These are phyloP conservation scores for Pyrenophora teres DNA, from an alignment of 2,329 filamentous ascomycete species.

Conservation along the genomic window DNA sequence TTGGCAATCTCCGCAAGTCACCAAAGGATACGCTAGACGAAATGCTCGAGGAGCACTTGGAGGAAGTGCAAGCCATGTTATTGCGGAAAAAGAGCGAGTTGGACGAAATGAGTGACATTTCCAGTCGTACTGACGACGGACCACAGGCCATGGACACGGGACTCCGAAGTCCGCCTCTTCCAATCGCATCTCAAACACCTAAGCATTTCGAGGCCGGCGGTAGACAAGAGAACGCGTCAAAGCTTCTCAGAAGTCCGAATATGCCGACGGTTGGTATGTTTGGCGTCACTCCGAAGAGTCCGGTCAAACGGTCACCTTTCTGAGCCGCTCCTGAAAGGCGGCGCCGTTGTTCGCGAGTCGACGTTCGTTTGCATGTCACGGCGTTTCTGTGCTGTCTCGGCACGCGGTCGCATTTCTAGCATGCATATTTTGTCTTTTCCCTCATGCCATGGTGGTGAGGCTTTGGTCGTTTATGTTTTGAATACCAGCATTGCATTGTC, in stretches of 20 bases:
- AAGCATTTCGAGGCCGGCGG: constrained; percentile 6
- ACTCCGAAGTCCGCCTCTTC: constrained; percentile 32
- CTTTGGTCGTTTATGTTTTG: not conserved
- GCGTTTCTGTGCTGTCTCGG: constrained; percentile 3
- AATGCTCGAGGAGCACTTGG: constrained; percentile 61
- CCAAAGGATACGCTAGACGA: constrained; percentile 55
- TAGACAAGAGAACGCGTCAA: constrained; percentile 19
- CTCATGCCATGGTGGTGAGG: not conserved
- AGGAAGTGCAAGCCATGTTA: constrained; percentile 56
- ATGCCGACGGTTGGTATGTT: constrained; percentile 39
- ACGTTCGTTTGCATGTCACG: constrained; percentile 14
- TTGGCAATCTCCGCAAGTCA: constrained; percentile 59
- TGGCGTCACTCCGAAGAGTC: constrained; percentile 32
- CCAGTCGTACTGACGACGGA: constrained; percentile 29
- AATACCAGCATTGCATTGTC: not conserved
- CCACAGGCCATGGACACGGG: constrained; percentile 13
- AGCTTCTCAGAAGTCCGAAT: constrained; percentile 22
- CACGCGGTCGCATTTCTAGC: not conserved
- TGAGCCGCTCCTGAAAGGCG: constrained; percentile 3
- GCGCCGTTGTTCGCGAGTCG: not conserved
- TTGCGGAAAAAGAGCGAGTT: constrained; percentile 49
- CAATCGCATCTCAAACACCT: constrained; percentile 16
- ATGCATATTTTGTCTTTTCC: not conserved
- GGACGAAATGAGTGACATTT: constrained; percentile 29
- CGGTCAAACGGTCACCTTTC: constrained; percentile 31